These are phyloP conservation scores for Rhododendron williamsianum DNA, from an alignment of 148 eudicot genomes.

Conservation along the genomic window DNA sequence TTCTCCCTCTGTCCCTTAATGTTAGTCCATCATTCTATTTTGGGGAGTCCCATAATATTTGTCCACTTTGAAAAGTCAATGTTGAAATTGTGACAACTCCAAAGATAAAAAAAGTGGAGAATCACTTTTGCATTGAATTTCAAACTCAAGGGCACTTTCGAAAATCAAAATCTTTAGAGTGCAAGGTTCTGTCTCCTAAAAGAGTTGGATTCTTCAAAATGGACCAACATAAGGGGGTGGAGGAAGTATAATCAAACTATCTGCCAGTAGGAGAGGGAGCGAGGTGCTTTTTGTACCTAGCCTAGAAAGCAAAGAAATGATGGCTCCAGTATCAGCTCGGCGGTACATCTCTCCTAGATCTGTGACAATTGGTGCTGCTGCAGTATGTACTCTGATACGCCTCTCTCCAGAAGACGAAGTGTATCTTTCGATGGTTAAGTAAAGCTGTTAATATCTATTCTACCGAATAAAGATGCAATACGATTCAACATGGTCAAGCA, in stretches of 20 bases:
- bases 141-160: not conserved
- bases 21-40: not conserved
- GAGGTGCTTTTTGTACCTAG: conserved; percentile 49
- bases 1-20: not conserved
- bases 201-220: not conserved
- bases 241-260: not conserved
- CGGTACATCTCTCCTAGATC: conserved; percentile 95
- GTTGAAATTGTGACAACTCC: not conserved
- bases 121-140: not conserved
- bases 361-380: conserved; percentile 88
- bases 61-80: not conserved
- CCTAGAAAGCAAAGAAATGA: conserved; percentile 73
- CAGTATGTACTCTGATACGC: conserved; percentile 95
- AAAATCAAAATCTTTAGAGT: too few species aligned
- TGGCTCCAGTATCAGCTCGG: conserved; percentile 86
- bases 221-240: not conserved
- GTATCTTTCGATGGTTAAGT: conserved; percentile 62
- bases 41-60: not conserved
- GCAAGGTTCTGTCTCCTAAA: not conserved
- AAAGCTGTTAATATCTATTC: conserved; percentile 7
- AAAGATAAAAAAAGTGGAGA: not conserved
- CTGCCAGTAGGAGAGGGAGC: not conserved
- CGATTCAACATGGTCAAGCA: not conserved
- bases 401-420: conserved; percentile 99
- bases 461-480: not conserved